These are phyloP conservation scores for Botrytis cinerea DNA, from an alignment of 2,329 filamentous ascomycete species.

Conservation along the genomic window DNA sequence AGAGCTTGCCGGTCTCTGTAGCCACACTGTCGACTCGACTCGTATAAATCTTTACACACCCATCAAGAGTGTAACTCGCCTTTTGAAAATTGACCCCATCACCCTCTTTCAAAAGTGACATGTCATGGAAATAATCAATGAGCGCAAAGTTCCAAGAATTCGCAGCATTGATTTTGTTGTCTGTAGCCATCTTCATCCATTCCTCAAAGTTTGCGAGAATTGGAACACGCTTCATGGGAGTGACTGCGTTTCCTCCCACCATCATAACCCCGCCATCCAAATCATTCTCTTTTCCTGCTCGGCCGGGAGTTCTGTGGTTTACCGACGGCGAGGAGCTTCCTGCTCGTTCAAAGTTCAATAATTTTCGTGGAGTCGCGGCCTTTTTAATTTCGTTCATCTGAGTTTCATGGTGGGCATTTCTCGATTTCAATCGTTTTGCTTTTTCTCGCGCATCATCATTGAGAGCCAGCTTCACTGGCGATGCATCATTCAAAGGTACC, in stretches of 20 bases:
- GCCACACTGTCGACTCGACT: slow-evolving; percentile 97
- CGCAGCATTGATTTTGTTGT: slow-evolving; percentile 97
- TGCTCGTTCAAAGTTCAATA: slow-evolving; percentile 58
- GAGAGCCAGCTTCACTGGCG: slow-evolving; percentile 66
- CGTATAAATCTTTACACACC: slow-evolving; percentile 99
- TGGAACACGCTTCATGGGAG: slow-evolving; percentile 93
- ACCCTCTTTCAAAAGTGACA: slow-evolving; percentile 94
- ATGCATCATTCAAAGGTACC: slow-evolving; percentile 95
- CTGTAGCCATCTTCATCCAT: slow-evolving; percentile 99
- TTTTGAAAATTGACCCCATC: slow-evolving; percentile 99
- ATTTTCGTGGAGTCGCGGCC: slow-evolving; percentile 72
- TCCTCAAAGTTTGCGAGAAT: slow-evolving; percentile 98
- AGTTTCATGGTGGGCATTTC: slow-evolving; percentile 83
- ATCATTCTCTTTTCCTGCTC: slow-evolving; percentile 47
- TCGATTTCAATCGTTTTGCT: slow-evolving; percentile 80
- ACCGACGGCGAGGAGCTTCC: slow-evolving; percentile 59
- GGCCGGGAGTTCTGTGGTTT: slow-evolving; percentile 56
- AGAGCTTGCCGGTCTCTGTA: slow-evolving; percentile 90
- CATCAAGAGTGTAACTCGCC: slow-evolving; percentile 94
- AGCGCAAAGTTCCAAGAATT: slow-evolving; percentile 99
- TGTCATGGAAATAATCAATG: slow-evolving; percentile 99
- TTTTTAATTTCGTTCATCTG: slow-evolving; percentile 92
- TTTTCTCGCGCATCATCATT: slow-evolving; percentile 96
- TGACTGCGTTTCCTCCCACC: slow-evolving; percentile 75
- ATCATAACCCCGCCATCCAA: slow-evolving; percentile 60